Conservation (phyloP, 371 early-diverging fungal genomes). For the Umbelopsis sp. region DNA sequence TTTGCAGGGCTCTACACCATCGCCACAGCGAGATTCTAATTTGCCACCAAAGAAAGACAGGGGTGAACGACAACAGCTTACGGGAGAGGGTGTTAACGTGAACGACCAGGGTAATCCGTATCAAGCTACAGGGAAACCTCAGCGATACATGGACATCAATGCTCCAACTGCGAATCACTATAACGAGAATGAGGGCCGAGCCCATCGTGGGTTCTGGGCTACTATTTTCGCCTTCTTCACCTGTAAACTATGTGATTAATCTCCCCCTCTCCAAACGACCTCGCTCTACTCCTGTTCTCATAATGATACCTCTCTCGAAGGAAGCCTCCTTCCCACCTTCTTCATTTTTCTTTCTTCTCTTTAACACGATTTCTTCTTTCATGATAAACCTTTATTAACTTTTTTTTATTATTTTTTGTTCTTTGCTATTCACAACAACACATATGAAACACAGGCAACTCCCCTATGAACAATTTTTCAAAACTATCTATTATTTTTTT, state of each 20-base stretch:
- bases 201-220: conserved; percentile 12
- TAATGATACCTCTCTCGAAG: conserved; percentile 9
- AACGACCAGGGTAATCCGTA: conserved; percentile 11
- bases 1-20: neutral
- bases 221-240: conserved; percentile 15
- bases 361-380: neutral
- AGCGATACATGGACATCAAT: conserved; percentile 10
- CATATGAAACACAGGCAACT: neutral
- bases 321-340: neutral
- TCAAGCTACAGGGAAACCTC: conserved; percentile 7
- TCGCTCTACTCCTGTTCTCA: neutral
- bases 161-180: neutral
- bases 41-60: conserved; percentile 9
- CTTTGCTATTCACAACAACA: neutral
- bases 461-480: neutral
- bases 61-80: conserved; percentile 12
- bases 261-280: neutral
- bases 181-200: neutral
- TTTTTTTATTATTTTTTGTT: neutral
- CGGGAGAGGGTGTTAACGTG: conserved; percentile 1
- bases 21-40: neutral
- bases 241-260: conserved; percentile 19
- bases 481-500: neutral
- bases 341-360: neutral
- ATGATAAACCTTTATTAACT: too few relatives aligned